Conservation (phyloP, 2,329 filamentous ascomycete species). For the Ilyonectria mors-panacis region DNA sequence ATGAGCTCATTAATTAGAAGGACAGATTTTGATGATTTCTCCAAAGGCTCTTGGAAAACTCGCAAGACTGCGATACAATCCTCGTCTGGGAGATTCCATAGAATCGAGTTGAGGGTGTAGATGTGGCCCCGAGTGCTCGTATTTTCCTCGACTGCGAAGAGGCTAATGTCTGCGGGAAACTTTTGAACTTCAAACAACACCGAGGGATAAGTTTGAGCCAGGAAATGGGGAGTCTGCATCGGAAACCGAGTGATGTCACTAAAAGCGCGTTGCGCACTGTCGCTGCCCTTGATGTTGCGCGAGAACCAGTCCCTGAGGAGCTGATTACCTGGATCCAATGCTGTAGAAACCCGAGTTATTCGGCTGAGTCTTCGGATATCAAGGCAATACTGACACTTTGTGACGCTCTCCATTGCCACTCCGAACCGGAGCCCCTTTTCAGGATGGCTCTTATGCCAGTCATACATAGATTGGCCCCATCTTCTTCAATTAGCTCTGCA, state of each 20-base stretch:
- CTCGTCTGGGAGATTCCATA: slow-evolving; percentile 37
- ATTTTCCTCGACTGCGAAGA: not conserved
- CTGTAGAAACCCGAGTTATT: slow-evolving; percentile 10
- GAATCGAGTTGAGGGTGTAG: slow-evolving; percentile 34
- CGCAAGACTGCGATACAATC: slow-evolving; percentile 39
- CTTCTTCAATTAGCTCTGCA: slow-evolving; percentile 18
- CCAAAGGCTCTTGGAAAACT: slow-evolving; percentile 51
- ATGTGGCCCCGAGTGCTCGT: slow-evolving; percentile 1
- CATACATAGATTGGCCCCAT: slow-evolving; percentile 41
- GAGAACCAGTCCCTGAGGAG: slow-evolving; percentile 30
- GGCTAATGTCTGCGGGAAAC: slow-evolving; percentile 7
- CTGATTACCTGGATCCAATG: slow-evolving; percentile 32
- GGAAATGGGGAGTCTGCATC: slow-evolving; percentile 15
- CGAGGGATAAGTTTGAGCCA: slow-evolving; percentile 20
- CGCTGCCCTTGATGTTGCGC: not conserved
- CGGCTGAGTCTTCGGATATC: slow-evolving; percentile 50
- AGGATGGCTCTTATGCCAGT: slow-evolving; percentile 41
- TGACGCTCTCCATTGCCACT: slow-evolving; percentile 34
- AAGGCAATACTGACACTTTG: slow-evolving; percentile 17
- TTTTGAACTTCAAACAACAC: slow-evolving; percentile 8
- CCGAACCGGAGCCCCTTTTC: slow-evolving; percentile 58
- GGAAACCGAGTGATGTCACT: slow-evolving; percentile 31
- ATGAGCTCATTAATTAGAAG: slow-evolving; percentile 39
- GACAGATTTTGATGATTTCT: slow-evolving; percentile 3
- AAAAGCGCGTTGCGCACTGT: not conserved